A percentile compares a stretch with the other conserved stretches of the same genome.
Evolutionary conservation across 495 filamentous ascomycete genomes (phyloP).

Genomic region (Trichocladium uniseriatum): DNA sequence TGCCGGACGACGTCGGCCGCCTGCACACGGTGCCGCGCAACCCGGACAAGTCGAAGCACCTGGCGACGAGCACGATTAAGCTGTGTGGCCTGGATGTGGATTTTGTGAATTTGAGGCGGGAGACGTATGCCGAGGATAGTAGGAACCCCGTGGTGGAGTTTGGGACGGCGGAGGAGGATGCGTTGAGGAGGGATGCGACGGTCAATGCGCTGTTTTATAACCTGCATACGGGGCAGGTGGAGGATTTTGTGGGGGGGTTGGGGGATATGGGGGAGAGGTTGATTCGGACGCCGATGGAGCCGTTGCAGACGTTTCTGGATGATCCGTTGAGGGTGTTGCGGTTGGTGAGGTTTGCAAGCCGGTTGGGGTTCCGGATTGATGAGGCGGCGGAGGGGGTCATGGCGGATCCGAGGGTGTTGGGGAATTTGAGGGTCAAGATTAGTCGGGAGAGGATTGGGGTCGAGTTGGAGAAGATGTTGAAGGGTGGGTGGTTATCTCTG

Average conservation of each 20-base stretch:
- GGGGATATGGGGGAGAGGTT: constrained; percentile 60
- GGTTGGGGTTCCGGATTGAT: constrained; percentile 72
- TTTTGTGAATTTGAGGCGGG: constrained; percentile 87
- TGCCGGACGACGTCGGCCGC: constrained; percentile 48
- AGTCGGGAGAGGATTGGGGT: constrained; percentile 77
- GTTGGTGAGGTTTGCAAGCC: constrained; percentile 80
- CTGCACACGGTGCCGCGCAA: constrained; percentile 77
- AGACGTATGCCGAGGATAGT: constrained; percentile 77
- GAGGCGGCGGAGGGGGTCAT: constrained; percentile 58
- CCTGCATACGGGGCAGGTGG: constrained; percentile 61
- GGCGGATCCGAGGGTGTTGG: constrained; percentile 60
- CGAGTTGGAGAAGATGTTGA: constrained; percentile 87
- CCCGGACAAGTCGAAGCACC: constrained; percentile 94
- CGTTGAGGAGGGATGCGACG: constrained; percentile 81
- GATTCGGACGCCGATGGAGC: constrained; percentile 81
- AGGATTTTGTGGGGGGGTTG: constrained; percentile 79
- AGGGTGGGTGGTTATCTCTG: constrained; percentile 38
- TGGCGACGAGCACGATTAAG: constrained; percentile 82
- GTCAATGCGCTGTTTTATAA: constrained; percentile 97
- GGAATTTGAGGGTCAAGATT: constrained; percentile 78
- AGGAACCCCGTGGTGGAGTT: constrained; percentile 91
- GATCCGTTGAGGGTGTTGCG: constrained; percentile 88
- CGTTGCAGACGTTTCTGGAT: constrained; percentile 87
- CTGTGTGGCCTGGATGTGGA: constrained; percentile 87
- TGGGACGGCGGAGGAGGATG: constrained; percentile 84